Percentiles rank a stretch among this genome's conserved stretches.
These are phyloP conservation scores for Acarospora socialis DNA, from an alignment of 2,329 filamentous ascomycete genomes.

Conservation along the genomic window DNA sequence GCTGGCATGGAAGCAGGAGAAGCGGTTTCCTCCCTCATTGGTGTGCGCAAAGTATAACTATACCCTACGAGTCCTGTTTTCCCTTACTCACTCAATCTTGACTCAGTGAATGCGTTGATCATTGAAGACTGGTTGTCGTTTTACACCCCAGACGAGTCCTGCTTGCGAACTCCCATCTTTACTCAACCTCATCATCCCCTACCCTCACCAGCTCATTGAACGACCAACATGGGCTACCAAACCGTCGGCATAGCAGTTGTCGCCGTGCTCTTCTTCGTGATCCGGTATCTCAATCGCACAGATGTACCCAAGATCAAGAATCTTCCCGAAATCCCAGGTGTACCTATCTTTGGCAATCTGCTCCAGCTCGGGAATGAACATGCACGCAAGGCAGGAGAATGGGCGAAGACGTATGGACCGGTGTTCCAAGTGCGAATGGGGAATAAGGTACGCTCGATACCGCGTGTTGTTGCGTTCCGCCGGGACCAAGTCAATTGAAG, in stretches of 20 bases:
- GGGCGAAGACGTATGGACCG: slow-evolving; percentile 47
- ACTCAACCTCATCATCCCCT: no score
- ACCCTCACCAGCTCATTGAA: no score
- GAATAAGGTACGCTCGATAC: slow-evolving; percentile 38
- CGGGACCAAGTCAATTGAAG: slow-evolving; percentile 4
- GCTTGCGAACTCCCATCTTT: no score
- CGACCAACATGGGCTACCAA: not conserved
- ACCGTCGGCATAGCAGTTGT: not conserved
- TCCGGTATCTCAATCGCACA: slow-evolving; percentile 29
- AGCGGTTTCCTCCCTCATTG: no score
- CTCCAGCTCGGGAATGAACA: slow-evolving; percentile 45
- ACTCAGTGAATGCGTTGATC: no score
- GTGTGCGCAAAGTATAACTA: no score
- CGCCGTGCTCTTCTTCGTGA: not conserved
- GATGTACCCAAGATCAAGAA: slow-evolving; percentile 47
- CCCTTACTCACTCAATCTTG: no score
- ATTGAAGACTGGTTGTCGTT: no score
- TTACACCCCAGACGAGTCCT: no score
- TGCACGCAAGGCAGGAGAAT: slow-evolving; percentile 39
- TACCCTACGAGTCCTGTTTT: no score
- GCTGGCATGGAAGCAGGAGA: no score
- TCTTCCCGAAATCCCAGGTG: slow-evolving; percentile 45
- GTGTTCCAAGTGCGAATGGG: slow-evolving; percentile 56
- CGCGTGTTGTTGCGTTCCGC: not conserved
- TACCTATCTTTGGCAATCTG: slow-evolving; percentile 50